phyloP scores from a whole-genome alignment of 2,329 filamentous ascomycete genomes.

The Calonectria pseudoreteaudii region DNA sequence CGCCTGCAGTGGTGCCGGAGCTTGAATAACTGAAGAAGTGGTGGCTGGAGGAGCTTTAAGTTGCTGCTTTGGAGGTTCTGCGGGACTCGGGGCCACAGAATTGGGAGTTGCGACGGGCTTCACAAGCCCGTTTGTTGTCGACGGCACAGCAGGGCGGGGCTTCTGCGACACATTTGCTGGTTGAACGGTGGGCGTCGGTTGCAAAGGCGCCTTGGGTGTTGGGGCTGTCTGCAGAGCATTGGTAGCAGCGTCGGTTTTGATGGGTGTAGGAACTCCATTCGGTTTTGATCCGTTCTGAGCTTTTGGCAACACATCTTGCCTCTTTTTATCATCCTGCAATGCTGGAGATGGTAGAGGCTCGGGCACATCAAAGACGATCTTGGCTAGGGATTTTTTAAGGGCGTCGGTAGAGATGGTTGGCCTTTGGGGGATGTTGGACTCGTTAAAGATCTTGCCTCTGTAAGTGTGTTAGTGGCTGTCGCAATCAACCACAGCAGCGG shows the following conservation, averaged over 20 bases:
- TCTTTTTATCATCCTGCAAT: slow-evolving; percentile 23
- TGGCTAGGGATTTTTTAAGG: slow-evolving; percentile 53
- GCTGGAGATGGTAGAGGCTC: slow-evolving; percentile 25
- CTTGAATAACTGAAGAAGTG: neutral
- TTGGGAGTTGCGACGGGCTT: slow-evolving; percentile 27
- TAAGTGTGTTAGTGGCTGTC: slow-evolving; percentile 37
- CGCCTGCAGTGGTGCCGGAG: slow-evolving; percentile 30
- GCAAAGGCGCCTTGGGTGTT: slow-evolving; percentile 28
- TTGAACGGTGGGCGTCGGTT: slow-evolving; percentile 16
- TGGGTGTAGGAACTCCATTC: slow-evolving; percentile 22
- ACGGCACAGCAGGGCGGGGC: slow-evolving; percentile 1
- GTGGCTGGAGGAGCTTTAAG: neutral
- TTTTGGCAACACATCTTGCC: slow-evolving; percentile 12
- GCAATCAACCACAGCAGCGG: slow-evolving; percentile 25
- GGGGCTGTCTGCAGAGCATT: slow-evolving; percentile 19
- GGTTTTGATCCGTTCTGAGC: slow-evolving; percentile 25
- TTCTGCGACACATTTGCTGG: neutral
- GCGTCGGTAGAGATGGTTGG: slow-evolving; percentile 58
- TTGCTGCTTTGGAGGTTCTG: slow-evolving; percentile 8
- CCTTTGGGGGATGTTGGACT: slow-evolving; percentile 64
- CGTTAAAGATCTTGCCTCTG: slow-evolving; percentile 60
- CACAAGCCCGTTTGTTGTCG: slow-evolving; percentile 18
- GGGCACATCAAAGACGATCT: slow-evolving; percentile 39
- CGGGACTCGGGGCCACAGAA: slow-evolving; percentile 18
- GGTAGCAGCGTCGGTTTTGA: slow-evolving; percentile 27